Conservation (phyloP, 345 rosid species). For the Syzygium jambos region DNA sequence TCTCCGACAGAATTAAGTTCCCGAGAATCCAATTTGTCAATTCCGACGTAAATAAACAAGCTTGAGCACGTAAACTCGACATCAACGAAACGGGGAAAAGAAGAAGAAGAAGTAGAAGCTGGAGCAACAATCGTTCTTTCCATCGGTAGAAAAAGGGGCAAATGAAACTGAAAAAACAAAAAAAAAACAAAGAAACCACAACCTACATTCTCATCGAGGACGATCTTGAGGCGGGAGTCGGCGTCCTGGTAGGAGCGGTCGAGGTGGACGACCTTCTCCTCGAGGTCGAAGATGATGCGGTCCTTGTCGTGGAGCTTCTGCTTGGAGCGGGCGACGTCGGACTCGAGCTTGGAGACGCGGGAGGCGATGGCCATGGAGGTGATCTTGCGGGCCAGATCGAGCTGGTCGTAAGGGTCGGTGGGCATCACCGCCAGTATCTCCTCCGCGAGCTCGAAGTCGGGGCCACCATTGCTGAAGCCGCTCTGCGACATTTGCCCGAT, state of each 20-base stretch:
- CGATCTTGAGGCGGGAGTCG: constrained; percentile 44
- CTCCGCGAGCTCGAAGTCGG: constrained; percentile 59
- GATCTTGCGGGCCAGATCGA: constrained; percentile 95
- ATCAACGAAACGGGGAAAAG: background rate
- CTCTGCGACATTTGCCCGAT: constrained; percentile 23
- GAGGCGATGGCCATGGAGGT: constrained; percentile 96
- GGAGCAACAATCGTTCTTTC: background rate
- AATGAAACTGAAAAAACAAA: background rate
- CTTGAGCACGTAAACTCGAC: background rate
- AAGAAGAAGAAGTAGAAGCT: background rate
- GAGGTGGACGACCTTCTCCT: constrained; percentile 36
- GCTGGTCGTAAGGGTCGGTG: constrained; percentile 80
- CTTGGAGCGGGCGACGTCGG: constrained; percentile 42
- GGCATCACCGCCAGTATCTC: constrained; percentile 80
- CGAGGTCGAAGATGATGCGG: constrained; percentile 43
- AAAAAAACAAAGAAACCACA: background rate
- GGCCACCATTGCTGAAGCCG: constrained; percentile 6
- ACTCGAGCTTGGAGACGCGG: constrained; percentile 76
- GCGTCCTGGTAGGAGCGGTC: constrained; percentile 46
- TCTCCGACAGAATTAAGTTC: background rate
- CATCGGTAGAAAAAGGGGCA: background rate
- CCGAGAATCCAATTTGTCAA: background rate
- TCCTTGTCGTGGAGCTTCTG: constrained; percentile 62
- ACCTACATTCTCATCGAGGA: constrained; percentile 65
- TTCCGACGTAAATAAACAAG: background rate